Conservation (phyloP, 2,329 filamentous ascomycete species). For the Periconia sp. region DNA sequence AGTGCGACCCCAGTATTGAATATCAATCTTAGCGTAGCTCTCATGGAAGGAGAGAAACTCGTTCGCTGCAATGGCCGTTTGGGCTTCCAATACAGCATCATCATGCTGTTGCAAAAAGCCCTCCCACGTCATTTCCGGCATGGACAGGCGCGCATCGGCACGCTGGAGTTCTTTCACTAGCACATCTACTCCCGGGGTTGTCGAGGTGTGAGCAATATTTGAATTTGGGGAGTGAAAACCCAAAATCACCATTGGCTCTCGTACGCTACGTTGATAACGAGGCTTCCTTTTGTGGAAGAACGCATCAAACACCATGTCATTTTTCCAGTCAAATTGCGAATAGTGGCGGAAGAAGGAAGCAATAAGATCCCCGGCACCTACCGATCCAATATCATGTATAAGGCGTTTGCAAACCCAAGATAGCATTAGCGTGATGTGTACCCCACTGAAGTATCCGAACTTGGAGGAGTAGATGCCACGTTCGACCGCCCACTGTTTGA, state of each 20-base stretch:
- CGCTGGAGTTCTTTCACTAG: slow-evolving; percentile 60
- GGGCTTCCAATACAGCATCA: too few relatives aligned
- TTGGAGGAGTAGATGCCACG: slow-evolving; percentile 69
- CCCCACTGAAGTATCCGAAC: slow-evolving; percentile 70
- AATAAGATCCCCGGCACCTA: slow-evolving; percentile 60
- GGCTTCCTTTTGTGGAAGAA: slow-evolving; percentile 55
- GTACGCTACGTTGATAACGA: slow-evolving; percentile 59
- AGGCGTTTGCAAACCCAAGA: slow-evolving; percentile 63
- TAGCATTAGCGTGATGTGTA: slow-evolving; percentile 69
- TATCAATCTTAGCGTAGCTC: slow-evolving; percentile 65
- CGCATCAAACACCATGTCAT: slow-evolving; percentile 63
- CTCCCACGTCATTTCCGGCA: slow-evolving; percentile 34
- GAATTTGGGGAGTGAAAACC: slow-evolving; percentile 67
- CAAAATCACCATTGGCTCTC: slow-evolving; percentile 68
- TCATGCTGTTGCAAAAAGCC: slow-evolving; percentile 26
- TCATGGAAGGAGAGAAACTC: slow-evolving; percentile 61
- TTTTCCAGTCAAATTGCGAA: slow-evolving; percentile 64
- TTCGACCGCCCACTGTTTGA: slow-evolving; percentile 67
- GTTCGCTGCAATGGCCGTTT: slow-evolving; percentile 4
- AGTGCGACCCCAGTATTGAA: slow-evolving; percentile 70
- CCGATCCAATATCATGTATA: slow-evolving; percentile 25
- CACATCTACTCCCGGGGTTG: slow-evolving; percentile 58
- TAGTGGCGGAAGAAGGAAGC: slow-evolving; percentile 69
- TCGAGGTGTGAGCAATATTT: slow-evolving; percentile 64
- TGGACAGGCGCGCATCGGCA: slow-evolving; percentile 51